phyloP scores from a whole-genome alignment of 306 rosid genomes.

The Cicer pinnatifidum region DNA sequence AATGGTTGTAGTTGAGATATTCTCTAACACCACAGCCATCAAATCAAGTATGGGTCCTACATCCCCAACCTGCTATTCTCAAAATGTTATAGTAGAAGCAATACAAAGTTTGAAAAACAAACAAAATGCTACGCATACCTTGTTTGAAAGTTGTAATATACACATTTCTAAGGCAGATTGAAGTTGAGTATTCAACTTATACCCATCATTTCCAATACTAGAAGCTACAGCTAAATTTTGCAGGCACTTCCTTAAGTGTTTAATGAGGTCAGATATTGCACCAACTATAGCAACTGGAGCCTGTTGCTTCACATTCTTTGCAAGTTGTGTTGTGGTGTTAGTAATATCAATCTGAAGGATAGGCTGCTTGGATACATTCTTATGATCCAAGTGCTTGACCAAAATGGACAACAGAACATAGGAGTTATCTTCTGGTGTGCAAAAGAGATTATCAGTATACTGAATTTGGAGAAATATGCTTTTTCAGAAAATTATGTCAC shows the following conservation, averaged over 20 bases:
- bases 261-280: conserved; percentile 78
- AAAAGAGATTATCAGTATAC: conserved; percentile 38
- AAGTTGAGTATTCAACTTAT: conserved; percentile 63
- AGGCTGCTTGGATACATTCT: conserved; percentile 77
- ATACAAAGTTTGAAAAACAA: conserved; percentile 32
- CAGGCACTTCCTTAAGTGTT: conserved; percentile 79
- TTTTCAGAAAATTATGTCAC: neutral
- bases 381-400: conserved; percentile 98
- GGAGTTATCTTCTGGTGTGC: conserved; percentile 74
- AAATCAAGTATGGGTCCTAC: conserved; percentile 89
- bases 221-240: conserved; percentile 66
- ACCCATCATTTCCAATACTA: conserved; percentile 50
- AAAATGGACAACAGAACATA: conserved; percentile 76
- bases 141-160: conserved; percentile 67
- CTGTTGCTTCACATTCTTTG: conserved; percentile 67
- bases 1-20: conserved; percentile 54
- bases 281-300: conserved; percentile 69
- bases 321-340: conserved; percentile 67
- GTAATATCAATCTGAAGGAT: conserved; percentile 65
- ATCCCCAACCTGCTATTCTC: conserved; percentile 76
- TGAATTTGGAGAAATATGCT: conserved; percentile 5
- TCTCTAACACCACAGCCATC: conserved; percentile 88
- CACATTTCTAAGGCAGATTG: conserved; percentile 76
- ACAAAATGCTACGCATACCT: conserved; percentile 55
- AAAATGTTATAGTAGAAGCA: conserved; percentile 46